These are phyloP conservation scores for Microbotryum saponariae DNA, from an alignment of 1,284 basidiomycete genomes.

Conservation along the genomic window DNA sequence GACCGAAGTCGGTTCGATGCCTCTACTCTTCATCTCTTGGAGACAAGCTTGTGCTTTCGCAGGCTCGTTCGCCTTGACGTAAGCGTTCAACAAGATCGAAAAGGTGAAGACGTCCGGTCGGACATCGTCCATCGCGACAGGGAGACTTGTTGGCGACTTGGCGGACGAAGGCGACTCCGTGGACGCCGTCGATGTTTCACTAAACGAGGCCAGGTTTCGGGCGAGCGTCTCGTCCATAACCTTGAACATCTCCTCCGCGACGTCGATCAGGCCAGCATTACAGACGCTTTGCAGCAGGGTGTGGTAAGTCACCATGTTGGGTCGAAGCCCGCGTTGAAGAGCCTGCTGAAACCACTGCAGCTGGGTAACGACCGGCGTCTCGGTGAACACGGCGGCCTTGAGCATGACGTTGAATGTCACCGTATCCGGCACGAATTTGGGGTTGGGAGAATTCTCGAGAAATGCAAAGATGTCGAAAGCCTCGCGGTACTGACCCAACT, in stretches of 20 bases:
- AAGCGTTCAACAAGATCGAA: constrained; percentile 78
- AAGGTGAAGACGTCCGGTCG: constrained; percentile 52
- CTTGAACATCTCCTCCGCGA: constrained; percentile 60
- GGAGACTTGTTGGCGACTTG: constrained; percentile 1
- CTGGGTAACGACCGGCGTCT: constrained; percentile 64
- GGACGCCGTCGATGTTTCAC: neutral
- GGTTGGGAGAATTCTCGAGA: constrained; percentile 46
- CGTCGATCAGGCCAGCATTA: constrained; percentile 60
- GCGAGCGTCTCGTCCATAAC: constrained; percentile 51
- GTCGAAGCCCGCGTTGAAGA: constrained; percentile 48
- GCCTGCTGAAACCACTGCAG: constrained; percentile 58
- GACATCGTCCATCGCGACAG: constrained; percentile 14
- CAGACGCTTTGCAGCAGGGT: constrained; percentile 76
- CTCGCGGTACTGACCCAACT: constrained; percentile 68
- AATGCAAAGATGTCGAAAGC: constrained; percentile 67
- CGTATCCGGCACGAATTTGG: constrained; percentile 34
- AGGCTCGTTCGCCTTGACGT: constrained; percentile 55
- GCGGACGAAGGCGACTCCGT: neutral
- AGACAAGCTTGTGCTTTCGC: constrained; percentile 59
- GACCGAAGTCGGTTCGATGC: constrained; percentile 60
- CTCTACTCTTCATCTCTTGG: constrained; percentile 62
- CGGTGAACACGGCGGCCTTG: constrained; percentile 75
- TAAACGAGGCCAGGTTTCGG: neutral
- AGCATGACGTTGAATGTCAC: constrained; percentile 67
- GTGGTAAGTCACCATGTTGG: constrained; percentile 62